Evolutionary conservation across 192 early-diverging fungal genomes (phyloP).

Genomic region (Fimicolochytrium jonesii): DNA sequence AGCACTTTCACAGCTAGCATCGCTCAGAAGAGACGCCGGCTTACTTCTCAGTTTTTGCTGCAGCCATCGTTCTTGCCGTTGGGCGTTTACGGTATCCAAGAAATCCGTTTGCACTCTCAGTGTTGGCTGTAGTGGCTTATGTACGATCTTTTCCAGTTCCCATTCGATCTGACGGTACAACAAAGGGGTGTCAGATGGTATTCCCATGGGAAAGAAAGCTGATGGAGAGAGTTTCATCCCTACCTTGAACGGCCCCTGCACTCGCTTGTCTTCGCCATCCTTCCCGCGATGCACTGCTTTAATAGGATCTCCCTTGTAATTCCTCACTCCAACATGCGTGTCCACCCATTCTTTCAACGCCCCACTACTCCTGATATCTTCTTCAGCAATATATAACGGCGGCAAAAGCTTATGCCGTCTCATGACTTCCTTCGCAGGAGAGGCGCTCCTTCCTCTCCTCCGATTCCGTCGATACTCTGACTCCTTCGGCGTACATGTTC

Average conservation of each 20-base stretch:
- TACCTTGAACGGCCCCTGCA: conserved; percentile 51
- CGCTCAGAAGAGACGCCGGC: not conserved
- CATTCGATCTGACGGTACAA: conserved; percentile 28
- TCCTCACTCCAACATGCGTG: conserved; percentile 28
- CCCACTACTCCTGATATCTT: conserved; percentile 30
- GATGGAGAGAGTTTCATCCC: not conserved
- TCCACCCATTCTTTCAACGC: conserved; percentile 33
- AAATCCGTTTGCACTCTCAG: conserved; percentile 42
- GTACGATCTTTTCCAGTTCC: conserved; percentile 16
- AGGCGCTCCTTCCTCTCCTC: no score
- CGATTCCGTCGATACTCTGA: no score
- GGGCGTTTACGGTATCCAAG: conserved; percentile 28
- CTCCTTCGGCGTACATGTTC: no score
- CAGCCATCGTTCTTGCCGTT: conserved; percentile 27
- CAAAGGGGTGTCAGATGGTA: not conserved
- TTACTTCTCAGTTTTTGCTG: conserved; percentile 31
- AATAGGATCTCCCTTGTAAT: conserved; percentile 7
- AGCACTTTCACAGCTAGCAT: not conserved
- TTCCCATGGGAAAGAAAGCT: no score
- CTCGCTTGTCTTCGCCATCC: no score
- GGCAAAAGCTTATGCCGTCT: conserved; percentile 23
- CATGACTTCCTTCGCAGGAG: no score
- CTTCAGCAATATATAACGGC: conserved; percentile 29
- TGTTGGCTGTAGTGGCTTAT: conserved; percentile 32
- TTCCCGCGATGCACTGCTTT: no score